Evolutionary conservation across 305 asterid genomes (phyloP).

Genomic region (Fraxinus paxiana): DNA sequence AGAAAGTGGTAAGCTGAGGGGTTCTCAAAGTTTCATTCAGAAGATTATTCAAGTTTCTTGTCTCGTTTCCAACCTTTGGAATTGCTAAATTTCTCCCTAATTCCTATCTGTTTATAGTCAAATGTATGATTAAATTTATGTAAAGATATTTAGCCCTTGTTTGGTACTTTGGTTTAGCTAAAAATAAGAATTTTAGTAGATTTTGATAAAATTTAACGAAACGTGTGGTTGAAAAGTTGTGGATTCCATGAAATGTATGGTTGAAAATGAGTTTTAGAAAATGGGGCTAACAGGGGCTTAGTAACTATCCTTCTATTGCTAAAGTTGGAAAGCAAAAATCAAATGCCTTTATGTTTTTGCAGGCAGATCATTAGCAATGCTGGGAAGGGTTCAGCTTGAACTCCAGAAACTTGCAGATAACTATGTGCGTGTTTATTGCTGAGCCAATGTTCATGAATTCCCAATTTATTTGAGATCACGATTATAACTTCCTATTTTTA

Average conservation of each 20-base stretch:
- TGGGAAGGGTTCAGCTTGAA: slow-evolving; percentile 76
- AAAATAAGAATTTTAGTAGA: no score
- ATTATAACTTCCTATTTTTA: slow-evolving; percentile 33
- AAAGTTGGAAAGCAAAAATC: neutral
- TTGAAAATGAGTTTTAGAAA: no score
- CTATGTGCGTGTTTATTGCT: slow-evolving; percentile 55
- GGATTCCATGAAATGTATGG: no score
- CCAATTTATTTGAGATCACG: slow-evolving; percentile 17
- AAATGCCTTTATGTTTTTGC: slow-evolving; percentile 29
- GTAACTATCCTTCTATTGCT: slow-evolving; percentile 1
- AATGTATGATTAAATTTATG: neutral
- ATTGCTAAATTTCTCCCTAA: neutral
- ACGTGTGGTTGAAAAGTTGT: no score
- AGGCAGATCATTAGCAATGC: slow-evolving; percentile 68
- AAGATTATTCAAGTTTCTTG: neutral
- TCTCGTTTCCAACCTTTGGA: neutral
- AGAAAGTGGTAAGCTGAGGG: slow-evolving; percentile 33
- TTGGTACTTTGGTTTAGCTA: no score
- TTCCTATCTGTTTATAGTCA: neutral
- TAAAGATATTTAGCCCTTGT: no score
- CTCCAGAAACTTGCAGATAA: slow-evolving; percentile 76
- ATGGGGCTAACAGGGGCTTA: no score
- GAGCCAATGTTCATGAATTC: slow-evolving; percentile 23
- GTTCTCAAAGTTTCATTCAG: neutral
- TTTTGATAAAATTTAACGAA: no score